Percentiles rank a stretch among this genome's conserved stretches.
phyloP scores from a whole-genome alignment of 2,329 filamentous ascomycete genomes.

The Sclerotinia trifoliorum region DNA sequence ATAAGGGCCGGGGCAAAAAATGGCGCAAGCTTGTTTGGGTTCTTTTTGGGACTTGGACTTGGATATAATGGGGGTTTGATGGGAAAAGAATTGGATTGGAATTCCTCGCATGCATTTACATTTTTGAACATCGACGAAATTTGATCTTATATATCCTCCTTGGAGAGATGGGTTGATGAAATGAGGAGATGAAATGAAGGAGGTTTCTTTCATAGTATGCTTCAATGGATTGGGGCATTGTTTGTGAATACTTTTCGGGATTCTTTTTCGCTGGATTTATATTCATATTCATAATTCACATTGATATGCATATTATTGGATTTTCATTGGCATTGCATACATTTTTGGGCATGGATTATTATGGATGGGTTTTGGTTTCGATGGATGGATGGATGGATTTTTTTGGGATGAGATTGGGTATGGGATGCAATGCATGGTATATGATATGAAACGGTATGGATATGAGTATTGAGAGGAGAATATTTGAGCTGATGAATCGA shows the following conservation, averaged over 20 bases:
- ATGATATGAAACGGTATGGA: neutral
- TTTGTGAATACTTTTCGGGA: neutral
- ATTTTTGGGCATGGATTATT: slow-evolving; percentile 9
- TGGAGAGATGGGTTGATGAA: slow-evolving; percentile 1
- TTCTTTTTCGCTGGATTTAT: neutral
- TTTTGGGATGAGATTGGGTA: neutral
- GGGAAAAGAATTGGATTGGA: neutral
- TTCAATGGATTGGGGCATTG: neutral
- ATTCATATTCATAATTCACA: slow-evolving; percentile 1
- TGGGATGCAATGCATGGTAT: slow-evolving; percentile 3
- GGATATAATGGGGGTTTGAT: slow-evolving; percentile 3
- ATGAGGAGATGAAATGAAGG: neutral
- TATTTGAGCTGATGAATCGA: neutral
- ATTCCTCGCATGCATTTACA: neutral
- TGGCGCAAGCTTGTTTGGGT: slow-evolving; percentile 1
- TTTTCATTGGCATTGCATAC: slow-evolving; percentile 10
- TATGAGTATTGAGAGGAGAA: neutral
- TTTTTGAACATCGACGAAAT: neutral
- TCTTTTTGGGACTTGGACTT: neutral
- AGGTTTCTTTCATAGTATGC: neutral
- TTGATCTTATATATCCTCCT: neutral
- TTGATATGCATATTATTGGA: neutral
- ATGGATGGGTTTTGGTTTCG: neutral
- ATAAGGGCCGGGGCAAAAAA: slow-evolving; percentile 15
- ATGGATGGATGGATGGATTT: neutral